phyloP scores from a whole-genome alignment of 176 grass and related monocot species.

The Ensete ventricosum region DNA sequence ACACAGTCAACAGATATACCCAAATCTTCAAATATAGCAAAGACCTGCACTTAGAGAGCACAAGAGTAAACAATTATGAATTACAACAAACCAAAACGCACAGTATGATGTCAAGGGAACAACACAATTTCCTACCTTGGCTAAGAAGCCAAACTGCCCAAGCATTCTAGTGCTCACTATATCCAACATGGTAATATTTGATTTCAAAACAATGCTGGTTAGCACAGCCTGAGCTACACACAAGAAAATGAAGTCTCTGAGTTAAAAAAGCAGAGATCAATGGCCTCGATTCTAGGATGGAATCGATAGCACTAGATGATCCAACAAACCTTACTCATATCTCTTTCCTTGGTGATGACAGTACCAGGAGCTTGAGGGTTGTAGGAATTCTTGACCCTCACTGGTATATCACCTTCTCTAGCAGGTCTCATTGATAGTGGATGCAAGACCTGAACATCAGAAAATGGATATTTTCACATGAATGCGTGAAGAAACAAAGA shows the following conservation, averaged over 20 bases:
- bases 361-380: slow-evolving; percentile 87
- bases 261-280: neutral
- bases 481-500: neutral
- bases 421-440: slow-evolving; percentile 94
- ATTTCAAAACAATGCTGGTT: slow-evolving; percentile 95
- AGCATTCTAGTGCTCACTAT: slow-evolving; percentile 97
- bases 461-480: neutral
- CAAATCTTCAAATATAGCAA: slow-evolving; percentile 96
- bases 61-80: neutral
- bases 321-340: slow-evolving; percentile 74
- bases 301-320: slow-evolving; percentile 3
- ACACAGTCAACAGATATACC: slow-evolving; percentile 94
- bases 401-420: slow-evolving; percentile 77
- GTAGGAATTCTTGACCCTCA: slow-evolving; percentile 95
- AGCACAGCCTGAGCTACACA: slow-evolving; percentile 54
- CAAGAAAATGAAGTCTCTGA: neutral
- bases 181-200: slow-evolving; percentile 96
- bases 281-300: slow-evolving; percentile 11
- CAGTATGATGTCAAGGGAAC: neutral
- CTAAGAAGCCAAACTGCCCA: slow-evolving; percentile 86
- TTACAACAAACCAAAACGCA: neutral
- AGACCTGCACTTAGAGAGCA: slow-evolving; percentile 45
- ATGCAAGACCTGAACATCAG: slow-evolving; percentile 60
- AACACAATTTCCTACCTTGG: slow-evolving; percentile 42
- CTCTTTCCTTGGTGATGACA: slow-evolving; percentile 83